These are phyloP conservation scores for Mycena chlorophos DNA, from an alignment of 768 basidiomycete species.

Conservation along the genomic window DNA sequence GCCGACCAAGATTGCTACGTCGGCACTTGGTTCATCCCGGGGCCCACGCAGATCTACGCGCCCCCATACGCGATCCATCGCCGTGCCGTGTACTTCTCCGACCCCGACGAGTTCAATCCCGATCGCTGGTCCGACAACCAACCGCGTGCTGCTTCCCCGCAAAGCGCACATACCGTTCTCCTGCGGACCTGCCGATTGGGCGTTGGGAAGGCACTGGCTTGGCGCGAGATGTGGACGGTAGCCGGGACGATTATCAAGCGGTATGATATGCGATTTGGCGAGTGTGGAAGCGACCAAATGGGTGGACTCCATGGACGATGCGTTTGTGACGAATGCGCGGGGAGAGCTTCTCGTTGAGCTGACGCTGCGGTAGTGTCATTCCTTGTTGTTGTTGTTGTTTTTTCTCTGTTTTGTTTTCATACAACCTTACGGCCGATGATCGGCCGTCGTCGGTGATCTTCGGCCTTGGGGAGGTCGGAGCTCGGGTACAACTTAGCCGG, in stretches of 20 bases:
- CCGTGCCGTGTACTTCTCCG: slow-evolving; percentile 41
- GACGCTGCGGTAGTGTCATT: not conserved
- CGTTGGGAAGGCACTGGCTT: slow-evolving; percentile 42
- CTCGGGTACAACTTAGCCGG: too few relatives aligned
- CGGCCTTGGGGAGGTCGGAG: too few relatives aligned
- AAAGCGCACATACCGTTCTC: slow-evolving; percentile 44
- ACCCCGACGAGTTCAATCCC: slow-evolving; percentile 42
- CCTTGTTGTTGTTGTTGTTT: too few relatives aligned
- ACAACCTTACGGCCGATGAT: too few relatives aligned
- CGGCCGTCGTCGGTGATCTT: too few relatives aligned
- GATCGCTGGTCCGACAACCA: slow-evolving; percentile 41
- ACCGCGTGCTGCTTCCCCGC: slow-evolving; percentile 22
- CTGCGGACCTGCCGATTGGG: slow-evolving; percentile 42
- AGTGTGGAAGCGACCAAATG: not conserved
- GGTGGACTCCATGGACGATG: not conserved
- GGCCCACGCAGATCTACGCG: slow-evolving; percentile 36
- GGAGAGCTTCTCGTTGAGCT: not conserved
- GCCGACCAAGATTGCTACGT: slow-evolving; percentile 29
- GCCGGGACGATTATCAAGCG: slow-evolving; percentile 34
- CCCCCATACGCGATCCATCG: slow-evolving; percentile 39
- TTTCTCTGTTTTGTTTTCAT: too few relatives aligned
- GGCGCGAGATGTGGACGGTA: slow-evolving; percentile 36
- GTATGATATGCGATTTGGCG: slow-evolving; percentile 36
- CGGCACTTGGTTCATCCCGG: slow-evolving; percentile 36
- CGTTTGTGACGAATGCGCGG: not conserved